These are phyloP conservation scores for Anacardium occidentale DNA, from an alignment of 345 rosid species.

Conservation along the genomic window DNA sequence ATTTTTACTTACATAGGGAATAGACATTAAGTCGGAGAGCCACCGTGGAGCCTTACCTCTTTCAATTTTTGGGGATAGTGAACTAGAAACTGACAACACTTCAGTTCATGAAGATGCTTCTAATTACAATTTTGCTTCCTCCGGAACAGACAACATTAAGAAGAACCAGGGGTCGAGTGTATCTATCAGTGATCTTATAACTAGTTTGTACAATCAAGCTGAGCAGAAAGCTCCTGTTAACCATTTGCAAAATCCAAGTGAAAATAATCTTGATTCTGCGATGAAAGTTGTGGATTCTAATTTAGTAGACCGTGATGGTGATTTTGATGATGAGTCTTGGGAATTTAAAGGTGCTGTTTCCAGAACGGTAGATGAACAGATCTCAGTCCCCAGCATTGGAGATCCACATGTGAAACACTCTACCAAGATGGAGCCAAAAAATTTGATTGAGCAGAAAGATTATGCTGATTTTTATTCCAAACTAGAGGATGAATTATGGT, in stretches of 20 bases:
- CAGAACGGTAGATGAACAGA: slow-evolving; percentile 30
- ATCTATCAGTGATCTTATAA: slow-evolving; percentile 19
- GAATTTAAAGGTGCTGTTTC: slow-evolving; percentile 56
- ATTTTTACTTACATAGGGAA: slow-evolving; percentile 21
- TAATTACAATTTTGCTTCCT: slow-evolving; percentile 25
- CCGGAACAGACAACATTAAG: slow-evolving; percentile 31
- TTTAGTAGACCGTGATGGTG: slow-evolving; percentile 32
- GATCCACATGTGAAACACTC: slow-evolving; percentile 31
- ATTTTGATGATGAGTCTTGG: slow-evolving; percentile 72
- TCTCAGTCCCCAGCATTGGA: slow-evolving; percentile 19
- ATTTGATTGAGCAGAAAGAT: slow-evolving; percentile 28
- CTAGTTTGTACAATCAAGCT: slow-evolving; percentile 72
- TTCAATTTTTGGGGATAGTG: neutral
- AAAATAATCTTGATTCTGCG: slow-evolving; percentile 34
- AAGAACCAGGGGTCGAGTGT: slow-evolving; percentile 36
- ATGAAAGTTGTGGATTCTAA: slow-evolving; percentile 25
- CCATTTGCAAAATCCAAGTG: slow-evolving; percentile 32
- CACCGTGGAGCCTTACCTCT: slow-evolving; percentile 28
- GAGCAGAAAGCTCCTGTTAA: slow-evolving; percentile 31
- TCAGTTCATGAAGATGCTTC: slow-evolving; percentile 39
- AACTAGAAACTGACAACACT: slow-evolving; percentile 42
- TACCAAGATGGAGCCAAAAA: slow-evolving; percentile 8
- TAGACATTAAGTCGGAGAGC: slow-evolving; percentile 15
- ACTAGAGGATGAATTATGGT: slow-evolving; percentile 59
- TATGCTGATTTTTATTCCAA: slow-evolving; percentile 52